Base-by-base conservation (phyloP, 768 basidiomycete genomes). In the Termitomyces sp. region DNA sequence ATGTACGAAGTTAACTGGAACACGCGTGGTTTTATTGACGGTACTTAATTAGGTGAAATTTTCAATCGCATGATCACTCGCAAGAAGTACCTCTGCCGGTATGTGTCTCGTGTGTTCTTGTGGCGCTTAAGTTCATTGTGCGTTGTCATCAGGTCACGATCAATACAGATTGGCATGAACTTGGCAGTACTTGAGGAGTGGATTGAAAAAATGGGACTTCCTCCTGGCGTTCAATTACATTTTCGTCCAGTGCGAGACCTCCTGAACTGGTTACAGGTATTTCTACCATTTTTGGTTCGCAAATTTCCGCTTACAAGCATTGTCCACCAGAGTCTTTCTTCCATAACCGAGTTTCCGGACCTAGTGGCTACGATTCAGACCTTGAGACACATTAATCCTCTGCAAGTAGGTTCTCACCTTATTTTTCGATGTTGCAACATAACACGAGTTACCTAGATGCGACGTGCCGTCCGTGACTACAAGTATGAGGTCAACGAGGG, bases 61-160 rank as follows among this genome's bases (percentile, higher is more conserved):
- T 92, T 93, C 73, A 94, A 93, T 67, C 85, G 92, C 38, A 77
- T 94, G 35, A 72, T 93, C 41, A 90, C 86, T n/a, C 85, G 95
- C 54, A 97, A 94, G 75, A 97, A 95, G 68, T 96, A 92, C 67
- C 76, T 98, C 4, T 98, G 97, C 73, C 85, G 96, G 83, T 90
- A 72, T 63, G 58, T 53, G 16, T 32, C 42, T 53, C 4, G n/a
- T 34, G 48, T 50, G 19, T 37, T 11, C 10, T 48, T 54, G 17
- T 7, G 5, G 14, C 3, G 9, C 11, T 5, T 31, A 12, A 12
- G 9, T 14, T 44, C n/a, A 59, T 29, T 10, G 23, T 32, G 8
- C 31, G 21, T 37, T 25, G 47, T 44, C 44, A 46, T 14, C 62
- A 87, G 90, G 63, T 92, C 92, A 32, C 80, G 91, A 66, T 95